These are phyloP conservation scores for Musa schizocarpa DNA, from an alignment of 176 grass and related monocot genomes.

Conservation along the genomic window DNA sequence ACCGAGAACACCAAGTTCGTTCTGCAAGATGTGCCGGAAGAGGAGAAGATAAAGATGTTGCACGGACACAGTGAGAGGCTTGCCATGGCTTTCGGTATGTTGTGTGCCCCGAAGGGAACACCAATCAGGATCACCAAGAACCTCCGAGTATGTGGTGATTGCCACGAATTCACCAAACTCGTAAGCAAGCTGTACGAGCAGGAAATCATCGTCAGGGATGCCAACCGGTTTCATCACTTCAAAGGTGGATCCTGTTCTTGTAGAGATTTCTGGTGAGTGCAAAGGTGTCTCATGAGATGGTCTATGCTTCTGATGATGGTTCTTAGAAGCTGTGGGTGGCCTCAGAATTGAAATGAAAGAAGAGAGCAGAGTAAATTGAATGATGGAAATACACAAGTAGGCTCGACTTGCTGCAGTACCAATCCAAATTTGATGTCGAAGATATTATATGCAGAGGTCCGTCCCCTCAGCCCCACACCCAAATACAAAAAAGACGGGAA, in stretches of 20 bases:
- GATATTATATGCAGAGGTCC: no score
- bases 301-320: no score
- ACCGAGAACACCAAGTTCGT: constrained; percentile 54
- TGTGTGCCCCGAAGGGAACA: constrained; percentile 25
- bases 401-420: no score
- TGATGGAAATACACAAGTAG: no score
- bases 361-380: no score
- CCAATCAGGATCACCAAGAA: constrained; percentile 54
- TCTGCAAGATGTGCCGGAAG: constrained; percentile 36
- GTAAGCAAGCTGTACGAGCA: constrained; percentile 37
- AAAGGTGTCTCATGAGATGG: background rate
- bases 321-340: no score
- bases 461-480: no score
- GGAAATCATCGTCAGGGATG: constrained; percentile 50
- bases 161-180: constrained; percentile 59
- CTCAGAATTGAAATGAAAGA: no score
- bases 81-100: constrained; percentile 44
- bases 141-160: constrained; percentile 48
- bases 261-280: constrained; percentile 32
- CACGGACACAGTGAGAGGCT: constrained; percentile 56
- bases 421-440: no score
- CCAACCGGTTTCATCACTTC: constrained; percentile 74
- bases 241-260: constrained; percentile 54
- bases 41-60: constrained; percentile 48
- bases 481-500: no score